phyloP scores from a whole-genome alignment of 2,329 filamentous ascomycete genomes.

The Mycogone perniciosa region DNA sequence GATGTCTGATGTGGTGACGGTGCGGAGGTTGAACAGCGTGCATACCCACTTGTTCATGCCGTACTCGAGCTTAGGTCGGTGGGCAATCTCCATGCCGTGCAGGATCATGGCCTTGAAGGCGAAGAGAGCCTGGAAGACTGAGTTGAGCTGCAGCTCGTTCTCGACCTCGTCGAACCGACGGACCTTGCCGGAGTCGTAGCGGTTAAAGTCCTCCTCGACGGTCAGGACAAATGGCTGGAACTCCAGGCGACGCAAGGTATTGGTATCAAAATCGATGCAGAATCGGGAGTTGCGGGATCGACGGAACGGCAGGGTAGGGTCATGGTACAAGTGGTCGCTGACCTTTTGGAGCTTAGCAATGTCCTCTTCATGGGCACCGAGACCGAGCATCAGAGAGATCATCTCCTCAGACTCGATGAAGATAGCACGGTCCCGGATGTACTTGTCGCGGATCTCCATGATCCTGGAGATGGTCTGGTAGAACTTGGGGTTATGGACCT shows the following conservation, averaged over 20 bases:
- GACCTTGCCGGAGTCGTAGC: slow-evolving; percentile 24
- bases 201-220: slow-evolving; percentile 24
- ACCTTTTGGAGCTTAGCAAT: slow-evolving; percentile 16
- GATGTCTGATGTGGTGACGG: slow-evolving; percentile 21
- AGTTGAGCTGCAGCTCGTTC: slow-evolving; percentile 25
- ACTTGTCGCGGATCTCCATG: slow-evolving; percentile 20
- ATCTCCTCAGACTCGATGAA: slow-evolving; percentile 22
- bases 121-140: slow-evolving; percentile 24
- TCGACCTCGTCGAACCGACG: slow-evolving; percentile 25
- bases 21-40: slow-evolving; percentile 26
- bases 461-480: slow-evolving; percentile 21
- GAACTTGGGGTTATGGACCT: slow-evolving; percentile 19
- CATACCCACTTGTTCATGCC: slow-evolving; percentile 20
- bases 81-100: slow-evolving; percentile 18
- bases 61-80: slow-evolving; percentile 23
- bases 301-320: slow-evolving; percentile 25
- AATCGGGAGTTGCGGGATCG: slow-evolving; percentile 21
- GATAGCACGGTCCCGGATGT: slow-evolving; percentile 20
- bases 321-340: slow-evolving; percentile 19
- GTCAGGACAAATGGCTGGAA: slow-evolving; percentile 25
- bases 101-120: slow-evolving; percentile 25
- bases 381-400: slow-evolving; percentile 18
- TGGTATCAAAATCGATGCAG: slow-evolving; percentile 21
- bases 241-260: slow-evolving; percentile 22
- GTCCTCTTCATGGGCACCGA: slow-evolving; percentile 22